Base-by-base conservation (phyloP, 768 basidiomycete genomes). In the Thelephora aurantiotincta region DNA sequence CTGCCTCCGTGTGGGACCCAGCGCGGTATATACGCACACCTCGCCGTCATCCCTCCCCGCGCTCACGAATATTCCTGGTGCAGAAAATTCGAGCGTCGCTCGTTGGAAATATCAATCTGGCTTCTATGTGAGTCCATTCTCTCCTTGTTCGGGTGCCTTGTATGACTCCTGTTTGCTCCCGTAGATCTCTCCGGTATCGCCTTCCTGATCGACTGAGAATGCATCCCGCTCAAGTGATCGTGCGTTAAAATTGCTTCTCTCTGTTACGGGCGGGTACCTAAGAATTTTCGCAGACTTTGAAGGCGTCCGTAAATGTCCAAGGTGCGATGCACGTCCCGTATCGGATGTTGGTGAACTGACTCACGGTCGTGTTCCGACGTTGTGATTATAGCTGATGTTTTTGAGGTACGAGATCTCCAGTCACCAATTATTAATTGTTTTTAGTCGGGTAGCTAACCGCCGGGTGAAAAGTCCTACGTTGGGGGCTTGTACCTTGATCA, bases 71-170 rank as follows among this genome's bases (percentile, higher is more conserved):
- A 41, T 30, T 4, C 30, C 35, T 34, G n/a, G 35, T 30, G 1
- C 53, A 89, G 86, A 88, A 89, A 84, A 75, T 88, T 45, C 69
- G 84, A 23, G 75, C 82, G 6, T 64, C 84, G 53, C 69, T 88
- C 12, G 86, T 89, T 13, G 80, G 79, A 9, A 89, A 89, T 55
- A 55, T 69, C 18, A 86, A 79, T 1, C 69, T 89, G 16, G 84
- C 86, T 0, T 71, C 73, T 11, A 79, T 89, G 80, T 82, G 57
- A 51, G 63, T 53, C 22, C 18, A 41, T 42, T 23, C 26, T 11
- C 19, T 3, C 16, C 13, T 16, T 7, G 33, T n/a, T 33, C 20
- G 6, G 16, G 19, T 20, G 16, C 22, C 19, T 23, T 35, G 2
- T 14, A 18, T 12, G 19, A 18, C 22, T 23, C 33, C 56, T 4